Conservation (phyloP, 768 basidiomycete genomes). For the Boletus subcaerulescens region DNA sequence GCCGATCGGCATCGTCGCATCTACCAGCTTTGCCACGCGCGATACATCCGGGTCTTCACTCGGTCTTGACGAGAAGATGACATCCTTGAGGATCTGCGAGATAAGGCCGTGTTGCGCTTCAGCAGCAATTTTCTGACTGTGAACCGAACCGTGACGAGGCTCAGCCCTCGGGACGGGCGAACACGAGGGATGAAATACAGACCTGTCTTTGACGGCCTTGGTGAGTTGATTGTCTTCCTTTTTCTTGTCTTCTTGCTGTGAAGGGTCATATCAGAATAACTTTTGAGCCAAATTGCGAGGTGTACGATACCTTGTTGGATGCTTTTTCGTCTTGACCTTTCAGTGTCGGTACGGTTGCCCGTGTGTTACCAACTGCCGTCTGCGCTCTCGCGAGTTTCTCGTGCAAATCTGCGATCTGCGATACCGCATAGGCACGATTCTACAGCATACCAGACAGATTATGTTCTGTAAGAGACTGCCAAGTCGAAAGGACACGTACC, state of each 20-base stretch:
- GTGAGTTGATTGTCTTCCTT: conserved; percentile 85
- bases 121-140: conserved; percentile 81
- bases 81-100: conserved; percentile 89
- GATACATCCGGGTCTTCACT: conserved; percentile 22
- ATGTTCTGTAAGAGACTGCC: not conserved
- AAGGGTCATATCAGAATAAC: not conserved
- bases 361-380: conserved; percentile 51
- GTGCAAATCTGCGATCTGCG: conserved; percentile 85
- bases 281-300: not conserved
- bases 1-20: conserved; percentile 36
- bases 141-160: not conserved
- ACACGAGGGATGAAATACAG: conserved; percentile 14
- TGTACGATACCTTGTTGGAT: conserved; percentile 39
- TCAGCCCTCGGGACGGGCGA: not conserved
- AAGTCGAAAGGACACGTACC: conserved; percentile 41
- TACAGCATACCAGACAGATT: conserved; percentile 28
- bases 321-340: conserved; percentile 51
- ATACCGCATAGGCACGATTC: conserved; percentile 94
- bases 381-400: conserved; percentile 84
- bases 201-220: conserved; percentile 93
- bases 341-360: conserved; percentile 50
- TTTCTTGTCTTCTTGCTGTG: conserved; percentile 63
- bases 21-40: conserved; percentile 31
- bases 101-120: conserved; percentile 95
- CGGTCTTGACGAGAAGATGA: conserved; percentile 70